Evolutionary conservation across 495 filamentous ascomycete genomes (phyloP).

Genomic region (Penicillium flavigenum): DNA sequence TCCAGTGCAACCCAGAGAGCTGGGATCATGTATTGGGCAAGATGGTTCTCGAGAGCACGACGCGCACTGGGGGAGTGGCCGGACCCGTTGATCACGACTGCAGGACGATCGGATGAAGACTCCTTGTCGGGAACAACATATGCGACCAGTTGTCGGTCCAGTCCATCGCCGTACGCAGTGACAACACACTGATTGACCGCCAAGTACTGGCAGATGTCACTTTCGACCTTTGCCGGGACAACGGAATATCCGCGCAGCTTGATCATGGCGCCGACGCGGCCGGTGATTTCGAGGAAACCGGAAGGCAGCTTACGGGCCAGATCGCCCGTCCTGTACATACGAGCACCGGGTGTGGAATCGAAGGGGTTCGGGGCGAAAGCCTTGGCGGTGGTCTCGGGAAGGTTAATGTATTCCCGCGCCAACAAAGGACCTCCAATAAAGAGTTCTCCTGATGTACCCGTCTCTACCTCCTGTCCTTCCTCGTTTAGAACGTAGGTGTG

Average conservation of each 20-base stretch:
- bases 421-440: constrained; percentile 78
- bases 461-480: constrained; percentile 52
- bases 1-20: constrained; percentile 62
- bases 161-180: constrained; percentile 60
- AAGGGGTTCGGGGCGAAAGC: constrained; percentile 68
- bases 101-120: constrained; percentile 48
- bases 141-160: constrained; percentile 64
- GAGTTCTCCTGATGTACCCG: constrained; percentile 75
- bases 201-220: constrained; percentile 57
- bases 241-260: constrained; percentile 80
- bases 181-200: constrained; percentile 62
- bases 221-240: constrained; percentile 76
- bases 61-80: constrained; percentile 60
- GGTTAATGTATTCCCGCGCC: constrained; percentile 79
- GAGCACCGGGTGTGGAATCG: constrained; percentile 45
- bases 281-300: constrained; percentile 76
- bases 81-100: constrained; percentile 55
- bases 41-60: constrained; percentile 50
- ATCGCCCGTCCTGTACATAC: constrained; percentile 84
- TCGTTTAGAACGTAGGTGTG: constrained; percentile 63
- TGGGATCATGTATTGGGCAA: constrained; percentile 75
- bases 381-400: constrained; percentile 68
- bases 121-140: constrained; percentile 63
- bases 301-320: constrained; percentile 65
- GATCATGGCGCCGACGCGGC: constrained; percentile 74